Conservation (phyloP, 2,329 filamentous ascomycete species). For the Calonectria henricotiae region DNA sequence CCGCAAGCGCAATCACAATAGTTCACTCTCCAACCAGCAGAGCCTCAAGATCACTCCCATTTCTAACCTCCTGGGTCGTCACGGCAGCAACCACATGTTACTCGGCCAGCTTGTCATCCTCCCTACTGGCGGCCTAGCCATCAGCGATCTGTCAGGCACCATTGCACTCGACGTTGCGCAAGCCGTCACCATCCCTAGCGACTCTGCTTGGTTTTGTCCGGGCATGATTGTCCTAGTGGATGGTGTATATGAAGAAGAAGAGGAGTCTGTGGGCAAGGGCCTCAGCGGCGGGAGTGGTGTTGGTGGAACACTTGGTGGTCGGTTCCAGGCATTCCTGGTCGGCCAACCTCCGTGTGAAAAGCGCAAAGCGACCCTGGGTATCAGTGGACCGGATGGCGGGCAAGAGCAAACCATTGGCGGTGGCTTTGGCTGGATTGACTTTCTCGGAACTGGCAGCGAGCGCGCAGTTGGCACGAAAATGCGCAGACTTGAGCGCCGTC, state of each 20-base stretch:
- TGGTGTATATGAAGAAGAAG: slow-evolving; percentile 96
- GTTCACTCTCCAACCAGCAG: slow-evolving; percentile 76
- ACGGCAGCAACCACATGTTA: slow-evolving; percentile 87
- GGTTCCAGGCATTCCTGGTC: slow-evolving; percentile 91
- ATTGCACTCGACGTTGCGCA: slow-evolving; percentile 88
- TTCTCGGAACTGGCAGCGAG: slow-evolving; percentile 91
- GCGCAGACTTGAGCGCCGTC: slow-evolving; percentile 82
- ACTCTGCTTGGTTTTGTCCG: slow-evolving; percentile 92
- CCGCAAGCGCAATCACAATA: slow-evolving; percentile 69
- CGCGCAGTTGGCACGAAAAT: slow-evolving; percentile 87
- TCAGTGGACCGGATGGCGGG: slow-evolving; percentile 73
- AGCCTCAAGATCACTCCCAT: slow-evolving; percentile 93
- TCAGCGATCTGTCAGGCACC: slow-evolving; percentile 90
- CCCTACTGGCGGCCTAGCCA: slow-evolving; percentile 85
- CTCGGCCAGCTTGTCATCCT: slow-evolving; percentile 87
- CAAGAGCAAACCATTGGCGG: slow-evolving; percentile 78
- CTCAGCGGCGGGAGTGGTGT: slow-evolving; percentile 86
- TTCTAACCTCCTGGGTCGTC: slow-evolving; percentile 81
- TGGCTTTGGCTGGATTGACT: slow-evolving; percentile 98
- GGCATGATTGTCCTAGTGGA: slow-evolving; percentile 98
- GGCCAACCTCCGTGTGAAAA: slow-evolving; percentile 94
- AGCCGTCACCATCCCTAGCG: slow-evolving; percentile 85
- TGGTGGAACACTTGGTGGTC: slow-evolving; percentile 92
- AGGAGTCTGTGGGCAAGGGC: slow-evolving; percentile 78
- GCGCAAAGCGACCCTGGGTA: slow-evolving; percentile 83